Conservation (phyloP, 257 asterid genomes). For the Scutellaria minor region DNA sequence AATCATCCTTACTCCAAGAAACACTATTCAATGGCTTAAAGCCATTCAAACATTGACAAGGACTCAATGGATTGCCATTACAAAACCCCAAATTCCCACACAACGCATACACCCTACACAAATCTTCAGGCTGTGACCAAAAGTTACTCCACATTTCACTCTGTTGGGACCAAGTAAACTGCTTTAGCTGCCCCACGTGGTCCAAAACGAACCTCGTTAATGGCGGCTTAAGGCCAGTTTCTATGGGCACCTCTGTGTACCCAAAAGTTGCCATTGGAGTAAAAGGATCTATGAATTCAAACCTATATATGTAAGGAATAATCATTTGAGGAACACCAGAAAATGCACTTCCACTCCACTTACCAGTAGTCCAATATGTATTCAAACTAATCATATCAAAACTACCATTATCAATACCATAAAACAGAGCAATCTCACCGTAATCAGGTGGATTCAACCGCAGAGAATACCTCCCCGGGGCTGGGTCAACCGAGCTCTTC, state of each 20-base stretch:
- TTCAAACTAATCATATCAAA: constrained; percentile 22
- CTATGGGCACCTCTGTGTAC: constrained; percentile 65
- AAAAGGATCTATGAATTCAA: constrained; percentile 57
- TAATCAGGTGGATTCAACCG: constrained; percentile 56
- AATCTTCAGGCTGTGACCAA: constrained; percentile 84
- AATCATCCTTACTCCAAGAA: constrained; percentile 75
- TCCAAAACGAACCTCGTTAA: constrained; percentile 69
- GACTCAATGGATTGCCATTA: constrained; percentile 46
- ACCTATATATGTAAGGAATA: constrained; percentile 66
- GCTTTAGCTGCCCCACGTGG: constrained; percentile 67
- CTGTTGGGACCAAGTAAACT: constrained; percentile 74
- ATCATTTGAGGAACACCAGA: constrained; percentile 76
- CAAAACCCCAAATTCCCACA: constrained; percentile 84
- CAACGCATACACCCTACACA: constrained; percentile 57
- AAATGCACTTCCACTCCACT: constrained; percentile 74
- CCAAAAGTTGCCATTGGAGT: constrained; percentile 73
- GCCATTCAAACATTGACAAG: constrained; percentile 65
- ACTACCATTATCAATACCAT: constrained; percentile 32
- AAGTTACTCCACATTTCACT: constrained; percentile 67
- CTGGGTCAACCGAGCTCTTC: constrained; percentile 68
- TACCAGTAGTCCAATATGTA: constrained; percentile 77
- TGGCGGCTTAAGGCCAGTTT: constrained; percentile 60
- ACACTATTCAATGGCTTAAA: constrained; percentile 51
- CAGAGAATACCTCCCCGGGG: constrained; percentile 73
- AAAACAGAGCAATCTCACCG: constrained; percentile 74